Base-by-base conservation (phyloP, 176 grass and related monocot genomes). In the Thalia dealbata region DNA sequence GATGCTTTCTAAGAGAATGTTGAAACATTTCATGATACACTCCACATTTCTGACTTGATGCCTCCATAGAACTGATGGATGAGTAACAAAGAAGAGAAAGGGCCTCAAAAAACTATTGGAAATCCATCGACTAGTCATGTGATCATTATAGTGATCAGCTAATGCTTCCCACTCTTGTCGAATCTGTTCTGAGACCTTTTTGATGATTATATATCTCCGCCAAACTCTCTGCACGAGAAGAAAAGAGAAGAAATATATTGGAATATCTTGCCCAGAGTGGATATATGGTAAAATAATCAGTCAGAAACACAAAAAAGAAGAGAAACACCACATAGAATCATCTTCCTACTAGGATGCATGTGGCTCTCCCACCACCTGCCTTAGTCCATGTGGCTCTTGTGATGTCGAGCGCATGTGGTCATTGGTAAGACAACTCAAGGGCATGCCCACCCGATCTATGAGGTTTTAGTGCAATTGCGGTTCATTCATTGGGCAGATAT, bases 61-160 rank as follows among this genome's bases (percentile, higher is more conserved):
- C 46, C 78, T 74, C 56, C 86, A 82, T 69, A 69, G 81, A 69
- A 76, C 87, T 46, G 87, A 79, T 78, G 79, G 48, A 72, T 77
- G 86, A 82, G 82, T 88, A 64, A 74, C 48, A 64, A 96, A 88
- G 75, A 96, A 96, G 73, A 96, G 84, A 90, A 96, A 92, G 24
- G 87, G 93, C 61, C 93, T 90, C 38, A 96, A 81, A 70, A 96
- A 64, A 61, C 84, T 80, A 60, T 84, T 87, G 50, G 87, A 96
- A 78, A 96, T 90, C 80, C 82, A 96, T 85, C 74, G 69, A 24
- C 79, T 75, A 62, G 82, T 84, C 69, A 90, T 79, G 30, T 71
- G 61, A 72, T 78, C 84, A 38, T 70, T 70, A 64, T 86, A 76
- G 46, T 77, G 63, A 73, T 84, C 86, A 79, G 84, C 51, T 74